Evolutionary conservation across 129 eudicot species (phyloP).

Genomic region (Ambrosia trifida): DNA sequence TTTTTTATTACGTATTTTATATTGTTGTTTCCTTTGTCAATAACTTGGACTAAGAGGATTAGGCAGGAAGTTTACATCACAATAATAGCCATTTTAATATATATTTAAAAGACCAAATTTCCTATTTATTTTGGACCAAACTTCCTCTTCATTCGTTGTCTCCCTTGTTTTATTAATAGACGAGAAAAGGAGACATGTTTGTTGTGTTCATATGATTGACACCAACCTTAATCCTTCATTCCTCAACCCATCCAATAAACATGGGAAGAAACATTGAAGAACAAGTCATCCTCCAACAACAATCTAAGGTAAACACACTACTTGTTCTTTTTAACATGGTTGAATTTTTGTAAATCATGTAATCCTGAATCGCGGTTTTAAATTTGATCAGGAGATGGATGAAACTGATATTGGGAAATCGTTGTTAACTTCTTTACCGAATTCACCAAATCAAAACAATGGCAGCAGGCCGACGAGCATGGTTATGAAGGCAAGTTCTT

Average conservation of each 20-base stretch:
- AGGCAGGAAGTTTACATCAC: slow-evolving; percentile 39
- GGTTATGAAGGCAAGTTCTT: slow-evolving; percentile 70
- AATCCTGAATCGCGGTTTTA: not conserved
- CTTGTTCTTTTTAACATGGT: not conserved
- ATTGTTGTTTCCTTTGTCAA: slow-evolving; percentile 39
- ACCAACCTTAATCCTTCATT: slow-evolving; percentile 24
- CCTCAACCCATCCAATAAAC: slow-evolving; percentile 19
- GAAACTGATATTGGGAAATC: slow-evolving; percentile 47
- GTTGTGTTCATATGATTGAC: slow-evolving; percentile 37
- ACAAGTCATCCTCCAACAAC: slow-evolving; percentile 40
- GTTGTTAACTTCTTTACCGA: slow-evolving; percentile 41
- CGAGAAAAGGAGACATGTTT: slow-evolving; percentile 26
- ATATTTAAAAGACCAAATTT: slow-evolving; percentile 5
- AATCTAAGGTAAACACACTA: slow-evolving; percentile 43
- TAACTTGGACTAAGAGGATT: slow-evolving; percentile 34
- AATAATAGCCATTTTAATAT: slow-evolving; percentile 7
- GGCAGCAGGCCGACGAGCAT: slow-evolving; percentile 75
- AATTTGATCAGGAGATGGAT: slow-evolving; percentile 29
- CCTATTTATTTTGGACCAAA: not conserved
- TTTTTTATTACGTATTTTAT: slow-evolving; percentile 1
- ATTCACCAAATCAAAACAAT: slow-evolving; percentile 53
- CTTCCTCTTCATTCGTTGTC: slow-evolving; percentile 20
- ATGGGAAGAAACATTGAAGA: slow-evolving; percentile 62
- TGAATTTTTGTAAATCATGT: not conserved
- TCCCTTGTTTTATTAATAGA: slow-evolving; percentile 26